These are phyloP conservation scores for Microcyclospora pomicola DNA, from an alignment of 2,329 filamentous ascomycete genomes.

Conservation along the genomic window DNA sequence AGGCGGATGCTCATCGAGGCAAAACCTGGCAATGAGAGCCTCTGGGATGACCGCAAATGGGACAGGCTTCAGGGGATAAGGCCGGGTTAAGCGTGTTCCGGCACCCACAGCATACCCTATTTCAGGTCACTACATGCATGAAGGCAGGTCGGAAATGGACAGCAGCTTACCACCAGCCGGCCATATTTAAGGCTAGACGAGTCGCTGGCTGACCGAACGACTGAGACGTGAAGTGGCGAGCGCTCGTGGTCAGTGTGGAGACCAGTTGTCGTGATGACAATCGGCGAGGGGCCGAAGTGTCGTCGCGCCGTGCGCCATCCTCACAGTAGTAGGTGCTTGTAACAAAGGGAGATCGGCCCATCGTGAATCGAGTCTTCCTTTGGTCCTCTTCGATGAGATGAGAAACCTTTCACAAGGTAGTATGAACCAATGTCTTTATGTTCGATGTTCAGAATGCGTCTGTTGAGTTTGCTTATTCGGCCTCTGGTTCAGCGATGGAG, in stretches of 20 bases:
- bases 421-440: too few species aligned
- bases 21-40: too few species aligned
- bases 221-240: neutral
- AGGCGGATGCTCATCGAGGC: too few species aligned
- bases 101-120: slow-evolving; percentile 2
- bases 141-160: neutral
- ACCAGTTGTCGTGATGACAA: too few species aligned
- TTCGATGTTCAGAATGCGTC: too few species aligned
- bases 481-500: too few species aligned
- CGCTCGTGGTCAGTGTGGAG: neutral
- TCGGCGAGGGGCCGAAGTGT: neutral
- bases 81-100: slow-evolving; percentile 1
- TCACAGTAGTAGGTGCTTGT: neutral
- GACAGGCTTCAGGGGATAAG: neutral
- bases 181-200: neutral
- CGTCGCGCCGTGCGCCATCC: too few species aligned
- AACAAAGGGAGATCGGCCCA: neutral
- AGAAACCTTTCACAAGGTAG: too few species aligned
- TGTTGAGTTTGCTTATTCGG: too few species aligned
- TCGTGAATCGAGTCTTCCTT: neutral
- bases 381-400: too few species aligned
- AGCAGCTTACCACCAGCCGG: slow-evolving; percentile 1
- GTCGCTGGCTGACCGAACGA: neutral
- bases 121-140: neutral
- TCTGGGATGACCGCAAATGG: neutral